These are phyloP conservation scores for Termitomyces sp. DNA, from an alignment of 768 basidiomycete genomes.

Conservation along the genomic window DNA sequence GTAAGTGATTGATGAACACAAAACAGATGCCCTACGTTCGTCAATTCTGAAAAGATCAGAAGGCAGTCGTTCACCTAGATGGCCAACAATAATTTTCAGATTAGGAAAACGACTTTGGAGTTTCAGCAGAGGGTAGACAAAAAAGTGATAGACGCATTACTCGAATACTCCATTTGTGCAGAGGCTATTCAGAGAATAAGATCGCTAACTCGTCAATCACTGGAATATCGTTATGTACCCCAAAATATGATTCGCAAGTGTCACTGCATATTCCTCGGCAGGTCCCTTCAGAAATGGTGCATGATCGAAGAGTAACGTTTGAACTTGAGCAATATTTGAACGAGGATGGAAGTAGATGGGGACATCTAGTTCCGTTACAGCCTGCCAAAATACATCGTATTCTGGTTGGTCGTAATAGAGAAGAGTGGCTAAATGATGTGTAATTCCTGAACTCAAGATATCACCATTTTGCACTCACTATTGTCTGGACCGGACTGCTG, in stretches of 20 bases:
- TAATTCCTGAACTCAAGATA: background rate
- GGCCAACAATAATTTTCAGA: slow-evolving; percentile 34
- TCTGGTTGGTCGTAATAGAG: slow-evolving; percentile 33
- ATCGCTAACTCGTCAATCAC: background rate
- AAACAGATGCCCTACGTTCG: slow-evolving; percentile 20
- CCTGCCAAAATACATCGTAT: slow-evolving; percentile 33
- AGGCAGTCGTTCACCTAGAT: slow-evolving; percentile 35
- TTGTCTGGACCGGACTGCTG: slow-evolving; percentile 36
- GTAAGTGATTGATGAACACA: background rate
- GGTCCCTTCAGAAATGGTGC: slow-evolving; percentile 27
- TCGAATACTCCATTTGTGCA: slow-evolving; percentile 36
- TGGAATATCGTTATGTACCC: slow-evolving; percentile 18
- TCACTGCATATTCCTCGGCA: slow-evolving; percentile 31
- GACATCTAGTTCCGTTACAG: slow-evolving; percentile 30
- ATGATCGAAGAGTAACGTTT: slow-evolving; percentile 22
- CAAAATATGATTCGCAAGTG: slow-evolving; percentile 32
- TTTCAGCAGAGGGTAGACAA: background rate
- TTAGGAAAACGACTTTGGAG: slow-evolving; percentile 33
- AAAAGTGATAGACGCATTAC: slow-evolving; percentile 12
- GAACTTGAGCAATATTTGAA: slow-evolving; percentile 20
- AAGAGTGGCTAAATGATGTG: slow-evolving; percentile 22
- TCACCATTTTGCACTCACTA: slow-evolving; percentile 14
- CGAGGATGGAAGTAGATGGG: slow-evolving; percentile 35
- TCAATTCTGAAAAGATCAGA: slow-evolving; percentile 36
- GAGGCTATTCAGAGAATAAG: slow-evolving; percentile 12